These are phyloP conservation scores for Apiotrichum gracile DNA, from an alignment of 1,284 basidiomycete species.

Conservation along the genomic window DNA sequence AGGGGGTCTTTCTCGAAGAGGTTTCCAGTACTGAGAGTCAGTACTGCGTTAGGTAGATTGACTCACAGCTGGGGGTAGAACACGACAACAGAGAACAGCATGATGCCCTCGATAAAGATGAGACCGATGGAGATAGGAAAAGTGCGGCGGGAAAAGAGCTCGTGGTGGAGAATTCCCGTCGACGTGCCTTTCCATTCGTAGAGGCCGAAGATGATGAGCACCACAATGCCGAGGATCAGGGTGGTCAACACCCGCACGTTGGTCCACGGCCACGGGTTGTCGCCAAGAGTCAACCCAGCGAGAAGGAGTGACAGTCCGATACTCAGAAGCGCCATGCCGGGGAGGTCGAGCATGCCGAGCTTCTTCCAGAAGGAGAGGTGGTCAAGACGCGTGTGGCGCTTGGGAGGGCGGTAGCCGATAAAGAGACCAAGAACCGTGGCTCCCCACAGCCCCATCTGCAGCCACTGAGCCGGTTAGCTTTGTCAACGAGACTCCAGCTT, in stretches of 20 bases:
- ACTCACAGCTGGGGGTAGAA: conserved; percentile 16
- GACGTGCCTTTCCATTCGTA: conserved; percentile 12
- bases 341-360: conserved; percentile 5
- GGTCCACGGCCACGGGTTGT: conserved; percentile 10
- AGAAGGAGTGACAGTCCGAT: conserved; percentile 1
- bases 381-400: conserved; percentile 9
- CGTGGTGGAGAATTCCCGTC: conserved; percentile 15
- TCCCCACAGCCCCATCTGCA: conserved; percentile 12
- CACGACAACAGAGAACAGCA: conserved; percentile 10
- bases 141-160: conserved; percentile 13
- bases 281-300: conserved; percentile 4
- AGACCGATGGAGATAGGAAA: conserved; percentile 13
- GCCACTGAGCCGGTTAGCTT: conserved; percentile 3
- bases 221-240: conserved; percentile 3
- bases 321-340: conserved; percentile 4
- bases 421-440: background rate
- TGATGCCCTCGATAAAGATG: conserved; percentile 19
- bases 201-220: background rate
- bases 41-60: background rate
- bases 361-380: conserved; percentile 5
- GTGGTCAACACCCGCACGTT: conserved; percentile 2
- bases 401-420: conserved; percentile 10
- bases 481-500: background rate
- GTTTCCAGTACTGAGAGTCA: conserved; percentile 3
- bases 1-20: conserved; percentile 14